A percentile compares a stretch with the other conserved stretches of the same genome.
Evolutionary conservation across 1,284 basidiomycete species (phyloP).

Genomic region (Irpex sp.): DNA sequence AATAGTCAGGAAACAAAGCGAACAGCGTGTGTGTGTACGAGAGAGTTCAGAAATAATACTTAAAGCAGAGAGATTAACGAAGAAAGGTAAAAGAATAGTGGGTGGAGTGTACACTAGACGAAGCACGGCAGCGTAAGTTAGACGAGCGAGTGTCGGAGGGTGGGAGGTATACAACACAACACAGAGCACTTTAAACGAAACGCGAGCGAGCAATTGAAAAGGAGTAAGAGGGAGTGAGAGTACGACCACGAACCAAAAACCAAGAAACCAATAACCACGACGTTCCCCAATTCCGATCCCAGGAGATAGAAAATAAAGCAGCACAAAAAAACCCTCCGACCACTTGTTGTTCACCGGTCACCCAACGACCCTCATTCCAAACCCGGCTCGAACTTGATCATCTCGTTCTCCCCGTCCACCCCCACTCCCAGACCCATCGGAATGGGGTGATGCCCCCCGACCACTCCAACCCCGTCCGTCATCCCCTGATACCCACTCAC

Average conservation of each 20-base stretch:
- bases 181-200: neutral
- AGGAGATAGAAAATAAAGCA: neutral
- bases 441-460: neutral
- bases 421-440: conserved; percentile 10
- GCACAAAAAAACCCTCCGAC: neutral
- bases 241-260: neutral
- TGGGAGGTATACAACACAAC: neutral
- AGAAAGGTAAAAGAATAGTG: neutral
- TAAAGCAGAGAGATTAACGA: neutral
- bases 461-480: neutral
- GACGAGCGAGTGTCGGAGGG: neutral
- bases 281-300: neutral
- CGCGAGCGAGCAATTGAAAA: too few relatives aligned
- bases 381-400: conserved; percentile 19
- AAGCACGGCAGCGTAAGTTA: neutral
- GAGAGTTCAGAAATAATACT: neutral
- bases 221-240: neutral
- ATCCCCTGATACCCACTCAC: neutral
- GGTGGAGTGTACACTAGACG: neutral
- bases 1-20: too few relatives aligned
- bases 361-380: conserved; percentile 20
- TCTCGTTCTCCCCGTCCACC: conserved; percentile 12
- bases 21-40: too few relatives aligned
- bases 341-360: neutral
- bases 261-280: too few relatives aligned